Evolutionary conservation across 1,284 basidiomycete genomes (phyloP), one percentile per base, ranked within the genome.

Genomic region (Heterobasidion annosum): DNA sequence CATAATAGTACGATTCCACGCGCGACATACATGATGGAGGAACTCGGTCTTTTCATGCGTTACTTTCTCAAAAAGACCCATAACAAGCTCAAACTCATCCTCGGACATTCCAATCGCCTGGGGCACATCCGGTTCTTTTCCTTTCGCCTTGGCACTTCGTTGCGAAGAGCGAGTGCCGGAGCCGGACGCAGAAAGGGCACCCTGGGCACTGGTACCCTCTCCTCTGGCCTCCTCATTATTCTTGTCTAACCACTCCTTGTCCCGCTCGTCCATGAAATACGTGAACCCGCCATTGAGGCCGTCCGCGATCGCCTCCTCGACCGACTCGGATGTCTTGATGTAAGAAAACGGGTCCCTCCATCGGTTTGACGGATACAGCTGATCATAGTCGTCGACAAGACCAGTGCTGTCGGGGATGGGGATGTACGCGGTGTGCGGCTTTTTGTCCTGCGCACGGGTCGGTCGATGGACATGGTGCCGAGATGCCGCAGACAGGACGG

Each of bases 241-340:
- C 68, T 85, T 88, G 59, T 90, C 85, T 42, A 99, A 80, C 95
- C 96, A 99, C 55, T 90, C 88, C 62, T 89, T 83, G 71, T 99
- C 97, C 42, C 92, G 88, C 68, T 99, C 97, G 65, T 99, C 97
- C 87, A 98, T 90, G 62, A 85, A 91, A 68, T 99, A 98, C 4
- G 85, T 82, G 65, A 87, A 91, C 1, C 83, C 85, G 62, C 81
- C 76, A 37, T 78, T 70, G 57, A 91, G 77, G 16, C 79, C 79
- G 57, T 72, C 75, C 13, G 66, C 67, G 55, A 76, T 71, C 34
- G 78, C 72, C 63, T 98, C 93, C 65, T 99, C 97, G 59, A 91
- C 85, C 2, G 91, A 93, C 62, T 92, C 84, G 8, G 93, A 95
- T 50, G 85, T 91, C 58, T 86, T 83, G 57, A 97, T 79, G 68